Conservation (phyloP, 306 rosid genomes). For the Medicago lupulina region DNA sequence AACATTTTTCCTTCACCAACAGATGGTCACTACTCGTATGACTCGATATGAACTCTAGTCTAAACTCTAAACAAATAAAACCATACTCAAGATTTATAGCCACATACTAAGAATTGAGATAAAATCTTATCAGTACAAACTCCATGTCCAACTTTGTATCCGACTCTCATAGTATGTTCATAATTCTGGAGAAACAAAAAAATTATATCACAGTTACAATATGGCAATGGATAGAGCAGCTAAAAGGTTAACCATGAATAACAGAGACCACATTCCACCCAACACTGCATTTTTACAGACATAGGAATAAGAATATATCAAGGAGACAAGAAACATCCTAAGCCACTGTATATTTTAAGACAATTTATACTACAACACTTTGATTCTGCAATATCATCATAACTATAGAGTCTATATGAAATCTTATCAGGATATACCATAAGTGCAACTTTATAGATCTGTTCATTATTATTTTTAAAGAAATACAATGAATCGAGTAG, state of each 20-base stretch:
- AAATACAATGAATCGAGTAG: no score
- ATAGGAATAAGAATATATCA: not conserved
- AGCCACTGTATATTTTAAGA: not conserved
- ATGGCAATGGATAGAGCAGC: not conserved
- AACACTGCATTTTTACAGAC: not conserved
- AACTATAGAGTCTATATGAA: not conserved
- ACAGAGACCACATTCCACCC: not conserved
- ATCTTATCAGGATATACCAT: conserved; percentile 8
- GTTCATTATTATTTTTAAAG: not conserved
- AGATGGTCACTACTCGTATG: conserved; percentile 2
- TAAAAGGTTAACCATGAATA: not conserved
- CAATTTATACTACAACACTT: no score
- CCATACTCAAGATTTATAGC: not conserved
- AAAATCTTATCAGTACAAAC: not conserved
- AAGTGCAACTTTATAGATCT: conserved; percentile 4
- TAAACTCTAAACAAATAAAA: not conserved
- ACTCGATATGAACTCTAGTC: not conserved
- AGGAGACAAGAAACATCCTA: conserved; percentile 20
- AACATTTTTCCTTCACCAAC: conserved; percentile 16
- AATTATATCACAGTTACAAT: not conserved
- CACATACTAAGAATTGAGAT: not conserved
- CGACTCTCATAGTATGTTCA: not conserved
- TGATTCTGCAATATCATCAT: not conserved
- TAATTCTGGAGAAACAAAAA: not conserved
- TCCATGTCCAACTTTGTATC: conserved; percentile 9